Conservation (phyloP, 2,329 filamentous ascomycete genomes). For the Fusarium mexicanum region DNA sequence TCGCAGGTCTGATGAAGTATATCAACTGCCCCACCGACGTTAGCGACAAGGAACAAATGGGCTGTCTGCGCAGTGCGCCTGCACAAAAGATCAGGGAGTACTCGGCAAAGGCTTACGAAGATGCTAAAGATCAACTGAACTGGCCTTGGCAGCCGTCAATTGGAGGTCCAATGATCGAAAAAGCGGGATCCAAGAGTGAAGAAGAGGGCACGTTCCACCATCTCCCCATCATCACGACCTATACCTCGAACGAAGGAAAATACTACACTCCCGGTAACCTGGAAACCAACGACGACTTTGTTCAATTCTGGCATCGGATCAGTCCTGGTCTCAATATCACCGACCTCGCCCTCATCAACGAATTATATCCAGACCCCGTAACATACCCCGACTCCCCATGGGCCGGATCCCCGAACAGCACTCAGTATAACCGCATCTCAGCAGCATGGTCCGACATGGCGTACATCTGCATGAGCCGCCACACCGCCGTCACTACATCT, state of each 20-base stretch:
- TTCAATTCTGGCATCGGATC: slow-evolving; percentile 7
- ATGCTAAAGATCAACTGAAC: slow-evolving; percentile 8
- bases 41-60: not conserved
- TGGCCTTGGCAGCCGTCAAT: slow-evolving; percentile 15
- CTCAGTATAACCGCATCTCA: slow-evolving; percentile 11
- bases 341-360: not conserved
- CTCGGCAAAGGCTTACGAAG: not conserved
- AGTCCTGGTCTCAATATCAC: slow-evolving; percentile 7
- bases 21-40: not conserved
- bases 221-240: slow-evolving; percentile 1
- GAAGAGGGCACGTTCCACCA: not conserved
- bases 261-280: slow-evolving; percentile 3
- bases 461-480: slow-evolving; percentile 3
- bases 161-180: not conserved
- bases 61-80: not conserved
- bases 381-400: slow-evolving; percentile 1
- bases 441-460: slow-evolving; percentile 16
- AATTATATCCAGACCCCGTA: not conserved
- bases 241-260: slow-evolving; percentile 2
- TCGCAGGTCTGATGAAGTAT: not conserved
- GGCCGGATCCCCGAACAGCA: slow-evolving; percentile 4
- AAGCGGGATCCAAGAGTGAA: not conserved
- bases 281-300: slow-evolving; percentile 10
- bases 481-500: not conserved
- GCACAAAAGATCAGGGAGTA: not conserved